Evolutionary conservation across 148 eudicot genomes (phyloP).

Genomic region (Heliosperma pusillum): DNA sequence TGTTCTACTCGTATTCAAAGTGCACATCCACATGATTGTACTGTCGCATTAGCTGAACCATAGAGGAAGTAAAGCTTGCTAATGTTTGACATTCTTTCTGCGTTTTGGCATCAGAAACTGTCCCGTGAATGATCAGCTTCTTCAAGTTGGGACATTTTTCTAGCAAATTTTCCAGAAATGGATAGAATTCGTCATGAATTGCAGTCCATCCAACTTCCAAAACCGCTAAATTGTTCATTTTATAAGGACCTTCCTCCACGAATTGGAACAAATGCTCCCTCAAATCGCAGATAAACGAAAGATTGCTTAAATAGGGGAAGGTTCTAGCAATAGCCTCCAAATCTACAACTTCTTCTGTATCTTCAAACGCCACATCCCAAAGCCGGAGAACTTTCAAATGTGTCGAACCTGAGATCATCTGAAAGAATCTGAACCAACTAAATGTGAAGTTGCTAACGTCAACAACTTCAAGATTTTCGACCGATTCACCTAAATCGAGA

Average conservation of each 20-base stretch:
- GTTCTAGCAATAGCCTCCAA: conserved; percentile 66
- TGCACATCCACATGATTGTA: conserved; percentile 65
- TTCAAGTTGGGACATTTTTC: conserved; percentile 70
- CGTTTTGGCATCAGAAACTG: conserved; percentile 76
- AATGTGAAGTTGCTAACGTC: conserved; percentile 93
- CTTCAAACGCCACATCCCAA: conserved; percentile 89
- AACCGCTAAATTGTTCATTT: conserved; percentile 53
- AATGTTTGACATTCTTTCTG: conserved; percentile 58
- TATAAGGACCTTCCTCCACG: conserved; percentile 54
- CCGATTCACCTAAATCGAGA: conserved; percentile 77
- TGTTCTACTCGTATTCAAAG: conserved; percentile 21
- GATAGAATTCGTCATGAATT: conserved; percentile 59
- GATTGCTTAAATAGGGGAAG: conserved; percentile 56
- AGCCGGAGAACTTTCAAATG: conserved; percentile 73
- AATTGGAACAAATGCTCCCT: conserved; percentile 67
- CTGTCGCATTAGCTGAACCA: conserved; percentile 74
- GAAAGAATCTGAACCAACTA: conserved; percentile 82
- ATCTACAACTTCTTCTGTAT: conserved; percentile 85
- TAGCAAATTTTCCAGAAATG: conserved; percentile 64
- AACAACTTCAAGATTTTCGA: conserved; percentile 80
- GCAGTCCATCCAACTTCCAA: conserved; percentile 87
- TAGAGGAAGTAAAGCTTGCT: conserved; percentile 71
- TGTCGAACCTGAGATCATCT: conserved; percentile 72
- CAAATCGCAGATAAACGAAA: conserved; percentile 69
- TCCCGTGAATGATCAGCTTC: conserved; percentile 73